These are phyloP conservation scores for Pythium brachiatum DNA, from an alignment of 352 stramenopile genomes.

Conservation along the genomic window DNA sequence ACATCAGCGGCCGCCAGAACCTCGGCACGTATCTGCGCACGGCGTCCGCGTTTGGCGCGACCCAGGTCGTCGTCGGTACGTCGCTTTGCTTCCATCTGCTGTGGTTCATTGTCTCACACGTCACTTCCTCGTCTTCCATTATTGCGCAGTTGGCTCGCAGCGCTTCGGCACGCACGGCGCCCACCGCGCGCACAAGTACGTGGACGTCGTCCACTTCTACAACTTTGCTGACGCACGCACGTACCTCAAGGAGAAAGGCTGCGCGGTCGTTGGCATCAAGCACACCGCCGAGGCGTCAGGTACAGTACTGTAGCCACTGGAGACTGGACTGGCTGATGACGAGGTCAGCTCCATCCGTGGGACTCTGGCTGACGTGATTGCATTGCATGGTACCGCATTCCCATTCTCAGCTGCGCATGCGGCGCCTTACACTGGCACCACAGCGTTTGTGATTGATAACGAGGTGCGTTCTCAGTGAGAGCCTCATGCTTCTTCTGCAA, in stretches of 20 bases:
- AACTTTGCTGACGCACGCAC: constrained; percentile 52
- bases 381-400: neutral
- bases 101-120: neutral
- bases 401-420: constrained; percentile 40
- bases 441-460: constrained; percentile 76
- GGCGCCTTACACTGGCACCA: constrained; percentile 47
- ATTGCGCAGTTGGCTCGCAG: constrained; percentile 55
- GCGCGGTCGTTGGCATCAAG: constrained; percentile 58
- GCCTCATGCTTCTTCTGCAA: too few relatives aligned
- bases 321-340: neutral
- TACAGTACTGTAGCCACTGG: constrained; percentile 4
- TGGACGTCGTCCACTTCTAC: constrained; percentile 72
- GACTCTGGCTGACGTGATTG: constrained; percentile 28
- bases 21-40: constrained; percentile 77
- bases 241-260: constrained; percentile 58
- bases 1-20: constrained; percentile 71
- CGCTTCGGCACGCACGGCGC: constrained; percentile 78
- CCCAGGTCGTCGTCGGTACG: constrained; percentile 70
- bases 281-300: constrained; percentile 5
- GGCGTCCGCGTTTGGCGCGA: constrained; percentile 65
- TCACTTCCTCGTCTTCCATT: too few relatives aligned
- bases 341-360: constrained; percentile 3
- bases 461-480: constrained; percentile 54
- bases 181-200: constrained; percentile 79
- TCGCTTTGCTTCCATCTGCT: neutral